Conservation (phyloP, 371 early-diverging fungal genomes). For the Gilbertella persicaria region DNA sequence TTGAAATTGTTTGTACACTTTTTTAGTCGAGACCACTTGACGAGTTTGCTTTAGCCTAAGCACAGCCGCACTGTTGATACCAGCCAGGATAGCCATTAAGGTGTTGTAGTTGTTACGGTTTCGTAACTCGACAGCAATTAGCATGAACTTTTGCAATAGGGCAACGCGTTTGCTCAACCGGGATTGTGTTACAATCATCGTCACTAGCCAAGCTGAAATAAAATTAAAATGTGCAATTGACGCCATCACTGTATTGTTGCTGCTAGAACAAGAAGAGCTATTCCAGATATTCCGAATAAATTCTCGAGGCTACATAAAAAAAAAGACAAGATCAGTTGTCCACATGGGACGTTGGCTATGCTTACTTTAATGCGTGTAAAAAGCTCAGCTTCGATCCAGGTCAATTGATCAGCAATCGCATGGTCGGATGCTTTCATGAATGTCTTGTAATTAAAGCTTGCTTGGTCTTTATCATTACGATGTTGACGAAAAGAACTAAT, state of each 20-base stretch:
- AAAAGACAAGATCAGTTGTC: neutral
- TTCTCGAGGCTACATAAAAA: conserved; percentile 46
- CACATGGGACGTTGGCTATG: too few species aligned
- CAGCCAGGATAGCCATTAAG: conserved; percentile 73
- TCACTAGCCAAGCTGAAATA: conserved; percentile 68
- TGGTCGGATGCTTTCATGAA: conserved; percentile 46
- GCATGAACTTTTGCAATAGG: conserved; percentile 65
- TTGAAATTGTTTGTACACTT: conserved; percentile 55
- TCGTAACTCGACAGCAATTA: conserved; percentile 61
- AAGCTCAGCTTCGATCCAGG: conserved; percentile 60
- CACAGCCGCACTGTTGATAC: conserved; percentile 69
- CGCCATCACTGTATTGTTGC: conserved; percentile 42
- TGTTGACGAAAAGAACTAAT: conserved; percentile 29
- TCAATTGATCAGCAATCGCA: conserved; percentile 65
- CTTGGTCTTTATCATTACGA: conserved; percentile 33
- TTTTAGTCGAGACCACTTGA: conserved; percentile 49
- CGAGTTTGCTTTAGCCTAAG: conserved; percentile 64
- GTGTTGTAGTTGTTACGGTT: conserved; percentile 70
- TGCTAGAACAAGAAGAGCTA: conserved; percentile 10
- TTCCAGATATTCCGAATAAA: conserved; percentile 58
- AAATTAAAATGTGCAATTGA: conserved; percentile 64
- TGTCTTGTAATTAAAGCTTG: conserved; percentile 21
- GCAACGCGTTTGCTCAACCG: conserved; percentile 60
- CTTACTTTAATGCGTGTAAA: conserved; percentile 26
- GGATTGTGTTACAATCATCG: conserved; percentile 62